Evolutionary conservation across 1,284 basidiomycete species (phyloP).

Genomic region (Papiliotrema flavescens): DNA sequence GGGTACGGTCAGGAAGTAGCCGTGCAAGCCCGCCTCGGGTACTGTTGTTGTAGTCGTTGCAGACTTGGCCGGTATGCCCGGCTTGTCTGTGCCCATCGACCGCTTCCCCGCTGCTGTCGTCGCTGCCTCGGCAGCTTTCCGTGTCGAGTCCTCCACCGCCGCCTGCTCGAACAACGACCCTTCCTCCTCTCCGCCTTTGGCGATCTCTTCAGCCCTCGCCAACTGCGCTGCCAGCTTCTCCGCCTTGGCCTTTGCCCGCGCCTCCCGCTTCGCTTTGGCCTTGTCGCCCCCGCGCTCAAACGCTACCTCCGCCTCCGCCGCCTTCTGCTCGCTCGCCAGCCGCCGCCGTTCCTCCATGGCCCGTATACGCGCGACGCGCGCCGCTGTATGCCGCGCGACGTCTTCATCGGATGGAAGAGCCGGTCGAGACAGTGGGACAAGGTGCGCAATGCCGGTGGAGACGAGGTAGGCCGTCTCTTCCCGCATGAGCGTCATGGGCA

Average conservation of each 20-base stretch:
- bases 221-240: slow-evolving; percentile 42
- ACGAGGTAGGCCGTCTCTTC: slow-evolving; percentile 90
- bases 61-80: background rate
- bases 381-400: slow-evolving; percentile 48
- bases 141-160: slow-evolving; percentile 24
- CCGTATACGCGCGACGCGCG: slow-evolving; percentile 19
- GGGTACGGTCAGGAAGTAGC: slow-evolving; percentile 30
- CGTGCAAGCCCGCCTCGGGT: background rate
- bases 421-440: slow-evolving; percentile 69
- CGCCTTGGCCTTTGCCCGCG: slow-evolving; percentile 55
- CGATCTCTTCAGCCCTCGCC: slow-evolving; percentile 14
- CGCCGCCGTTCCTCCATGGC: slow-evolving; percentile 53
- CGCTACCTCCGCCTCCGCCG: slow-evolving; percentile 25
- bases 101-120: too few species aligned
- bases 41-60: background rate
- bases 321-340: slow-evolving; percentile 27
- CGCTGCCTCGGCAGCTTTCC: too few species aligned
- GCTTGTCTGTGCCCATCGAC: too few species aligned
- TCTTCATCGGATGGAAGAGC: slow-evolving; percentile 60
- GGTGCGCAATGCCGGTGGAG: slow-evolving; percentile 67
- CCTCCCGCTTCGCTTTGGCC: slow-evolving; percentile 60
- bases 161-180: slow-evolving; percentile 4
- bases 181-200: slow-evolving; percentile 2
- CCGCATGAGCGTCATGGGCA: slow-evolving; percentile 80
- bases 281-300: slow-evolving; percentile 57